Conservation (phyloP, 495 filamentous ascomycete species). For the Aspergillus conjunctus region DNA sequence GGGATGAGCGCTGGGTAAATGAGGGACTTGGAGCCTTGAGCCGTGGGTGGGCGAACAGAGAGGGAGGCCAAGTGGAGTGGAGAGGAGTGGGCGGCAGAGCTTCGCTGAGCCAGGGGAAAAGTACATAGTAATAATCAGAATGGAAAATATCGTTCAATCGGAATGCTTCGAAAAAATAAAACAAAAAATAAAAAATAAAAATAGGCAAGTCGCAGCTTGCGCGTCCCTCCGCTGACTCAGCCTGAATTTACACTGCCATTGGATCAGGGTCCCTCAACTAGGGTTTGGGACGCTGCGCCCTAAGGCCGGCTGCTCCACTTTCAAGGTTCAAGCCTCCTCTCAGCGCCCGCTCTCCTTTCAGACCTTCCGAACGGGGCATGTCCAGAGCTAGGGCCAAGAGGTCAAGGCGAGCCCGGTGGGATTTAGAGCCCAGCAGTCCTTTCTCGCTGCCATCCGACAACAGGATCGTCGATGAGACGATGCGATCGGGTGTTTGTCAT, state of each 20-base stretch:
- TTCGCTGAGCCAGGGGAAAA: neutral
- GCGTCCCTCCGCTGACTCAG: slow-evolving; percentile 45
- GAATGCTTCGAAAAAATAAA: neutral
- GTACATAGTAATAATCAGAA: neutral
- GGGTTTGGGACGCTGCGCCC: slow-evolving; percentile 16
- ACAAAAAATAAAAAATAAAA: neutral
- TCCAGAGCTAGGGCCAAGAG: neutral
- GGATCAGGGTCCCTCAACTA: neutral
- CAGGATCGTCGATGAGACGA: slow-evolving; percentile 24
- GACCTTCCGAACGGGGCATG: slow-evolving; percentile 3
- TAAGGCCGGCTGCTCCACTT: slow-evolving; percentile 12
- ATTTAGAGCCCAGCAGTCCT: too few relatives aligned
- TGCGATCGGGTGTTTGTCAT: slow-evolving; percentile 18
- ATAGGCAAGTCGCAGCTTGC: slow-evolving; percentile 36
- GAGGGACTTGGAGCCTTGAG: slow-evolving; percentile 5
- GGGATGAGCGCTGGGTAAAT: slow-evolving; percentile 13
- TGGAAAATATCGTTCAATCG: too few relatives aligned
- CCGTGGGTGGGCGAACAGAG: neutral
- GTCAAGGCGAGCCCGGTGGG: too few relatives aligned
- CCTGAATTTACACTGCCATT: slow-evolving; percentile 24
- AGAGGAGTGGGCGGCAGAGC: slow-evolving; percentile 1
- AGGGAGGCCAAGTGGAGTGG: slow-evolving; percentile 13
- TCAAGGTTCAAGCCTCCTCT: neutral
- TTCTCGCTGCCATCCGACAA: neutral
- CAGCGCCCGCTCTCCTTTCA: neutral